These are phyloP conservation scores for Chytriomyces sp. DNA, from an alignment of 192 early-diverging fungal genomes.

Conservation along the genomic window DNA sequence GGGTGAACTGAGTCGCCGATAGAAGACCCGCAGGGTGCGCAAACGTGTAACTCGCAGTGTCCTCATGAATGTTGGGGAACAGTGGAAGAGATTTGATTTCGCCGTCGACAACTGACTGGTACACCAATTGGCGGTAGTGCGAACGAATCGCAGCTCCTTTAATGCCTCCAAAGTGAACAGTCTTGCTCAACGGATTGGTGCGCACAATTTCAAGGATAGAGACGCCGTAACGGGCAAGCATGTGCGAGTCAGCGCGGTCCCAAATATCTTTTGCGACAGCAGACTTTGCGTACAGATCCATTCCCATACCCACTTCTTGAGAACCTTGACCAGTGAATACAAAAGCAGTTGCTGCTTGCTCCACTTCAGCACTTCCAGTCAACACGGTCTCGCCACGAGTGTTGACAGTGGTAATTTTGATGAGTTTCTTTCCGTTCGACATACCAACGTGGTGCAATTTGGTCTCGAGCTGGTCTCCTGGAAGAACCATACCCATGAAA, in stretches of 20 bases:
- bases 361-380: conserved; percentile 89
- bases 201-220: conserved; percentile 91
- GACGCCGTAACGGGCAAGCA: conserved; percentile 83
- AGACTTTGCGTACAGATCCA: conserved; percentile 86
- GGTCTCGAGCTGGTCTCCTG: conserved; percentile 85
- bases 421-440: conserved; percentile 95
- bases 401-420: conserved; percentile 88
- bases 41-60: conserved; percentile 81
- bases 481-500: conserved; percentile 90
- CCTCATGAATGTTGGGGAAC: conserved; percentile 84
- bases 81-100: conserved; percentile 78
- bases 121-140: conserved; percentile 89
- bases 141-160: conserved; percentile 81
- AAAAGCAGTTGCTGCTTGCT: conserved; percentile 88
- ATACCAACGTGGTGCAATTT: conserved; percentile 93
- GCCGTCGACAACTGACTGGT: conserved; percentile 82
- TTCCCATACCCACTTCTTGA: conserved; percentile 95
- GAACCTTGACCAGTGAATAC: conserved; percentile 98
- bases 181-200: conserved; percentile 79
- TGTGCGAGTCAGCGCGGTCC: conserved; percentile 89
- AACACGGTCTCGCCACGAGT: conserved; percentile 83
- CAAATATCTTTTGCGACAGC: conserved; percentile 84
- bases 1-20: conserved; percentile 94
- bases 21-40: conserved; percentile 82
- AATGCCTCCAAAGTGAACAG: conserved; percentile 87